These are phyloP conservation scores for Claviceps spartinae DNA, from an alignment of 2,329 filamentous ascomycete species.

Conservation along the genomic window DNA sequence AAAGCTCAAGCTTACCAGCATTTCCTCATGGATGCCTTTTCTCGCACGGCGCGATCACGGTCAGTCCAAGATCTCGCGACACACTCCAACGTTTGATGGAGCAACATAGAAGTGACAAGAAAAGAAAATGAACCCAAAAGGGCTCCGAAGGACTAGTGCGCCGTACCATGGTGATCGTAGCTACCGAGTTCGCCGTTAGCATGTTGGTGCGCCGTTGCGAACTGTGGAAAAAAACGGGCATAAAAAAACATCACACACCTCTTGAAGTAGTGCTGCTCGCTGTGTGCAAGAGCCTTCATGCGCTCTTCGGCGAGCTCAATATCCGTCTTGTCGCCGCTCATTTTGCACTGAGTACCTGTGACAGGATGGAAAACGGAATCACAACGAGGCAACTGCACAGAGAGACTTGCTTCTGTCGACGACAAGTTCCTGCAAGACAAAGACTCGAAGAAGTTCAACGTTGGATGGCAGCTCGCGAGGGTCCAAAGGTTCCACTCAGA, in stretches of 20 bases:
- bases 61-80: neutral
- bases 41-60: neutral
- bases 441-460: neutral
- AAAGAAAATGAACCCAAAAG: conserved; percentile 1
- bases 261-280: conserved; percentile 99
- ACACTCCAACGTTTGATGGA: neutral
- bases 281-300: conserved; percentile 70
- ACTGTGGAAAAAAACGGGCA: neutral
- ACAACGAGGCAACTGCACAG: neutral
- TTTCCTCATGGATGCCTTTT: conserved; percentile 89
- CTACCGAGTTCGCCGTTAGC: conserved; percentile 30
- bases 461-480: neutral
- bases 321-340: conserved; percentile 42
- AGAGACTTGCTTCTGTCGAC: neutral
- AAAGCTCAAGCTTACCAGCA: conserved; percentile 59
- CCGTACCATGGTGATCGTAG: conserved; percentile 91
- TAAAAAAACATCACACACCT: conserved; percentile 41
- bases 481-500: too few relatives aligned
- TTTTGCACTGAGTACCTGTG: conserved; percentile 14
- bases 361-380: neutral
- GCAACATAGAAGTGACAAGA: conserved; percentile 13
- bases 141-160: neutral
- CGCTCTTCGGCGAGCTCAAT: conserved; percentile 46
- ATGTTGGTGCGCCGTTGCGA: neutral
- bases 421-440: neutral